Base-by-base conservation (phyloP, 2,329 filamentous ascomycete species). In the Periconia sp. region DNA sequence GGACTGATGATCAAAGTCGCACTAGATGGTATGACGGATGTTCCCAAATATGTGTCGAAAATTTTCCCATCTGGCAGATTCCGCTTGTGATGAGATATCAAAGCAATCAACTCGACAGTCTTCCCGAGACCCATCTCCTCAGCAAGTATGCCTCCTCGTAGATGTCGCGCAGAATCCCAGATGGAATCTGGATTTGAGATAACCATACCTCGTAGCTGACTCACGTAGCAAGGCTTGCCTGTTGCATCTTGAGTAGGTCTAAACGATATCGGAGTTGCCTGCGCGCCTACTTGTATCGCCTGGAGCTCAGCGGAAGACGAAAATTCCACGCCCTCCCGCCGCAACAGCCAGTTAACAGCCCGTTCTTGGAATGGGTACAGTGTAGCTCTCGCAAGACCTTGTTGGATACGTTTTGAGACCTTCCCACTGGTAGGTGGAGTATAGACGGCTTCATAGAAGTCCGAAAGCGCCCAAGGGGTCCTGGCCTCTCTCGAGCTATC, bases 61-160 rank as follows among this genome's bases (percentile, higher is more conserved):
- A 66, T 29, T 17, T 57, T 51, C 8, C 25, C 44, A 15, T 54
- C 22, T 5, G 38, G 23, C 1, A 50, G 24, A 28, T 48, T 26
- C 21, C 80, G 78, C 26, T 66, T 73, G 60, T 92, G 83, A 17
- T 87, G 72, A 6, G 82, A 73, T n/a, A 91, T 81, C 9, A 92
- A 73, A 4, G 85, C 79, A 31, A 91, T 82, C 2, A 89, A 76
- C 69, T 92, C 89, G 3, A 92, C 75, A 0, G 88, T 92, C 66
- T 92, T 92, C 1, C 88, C 88, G 1, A 92, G 73, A 0, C 88
- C 88, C 88, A 92, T 92, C 66, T 92, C 88, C 60, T 92, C 88
- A 0, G 87, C 84, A 4, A 92, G 72, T 34, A 90, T 85, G 0
- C 87, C 87, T 3, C 84, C 84, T 24, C 60, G 68, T 2, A 77